Evolutionary conservation across 2,329 filamentous ascomycete genomes (phyloP).

Genomic region (Sclerotinia glacialis): DNA sequence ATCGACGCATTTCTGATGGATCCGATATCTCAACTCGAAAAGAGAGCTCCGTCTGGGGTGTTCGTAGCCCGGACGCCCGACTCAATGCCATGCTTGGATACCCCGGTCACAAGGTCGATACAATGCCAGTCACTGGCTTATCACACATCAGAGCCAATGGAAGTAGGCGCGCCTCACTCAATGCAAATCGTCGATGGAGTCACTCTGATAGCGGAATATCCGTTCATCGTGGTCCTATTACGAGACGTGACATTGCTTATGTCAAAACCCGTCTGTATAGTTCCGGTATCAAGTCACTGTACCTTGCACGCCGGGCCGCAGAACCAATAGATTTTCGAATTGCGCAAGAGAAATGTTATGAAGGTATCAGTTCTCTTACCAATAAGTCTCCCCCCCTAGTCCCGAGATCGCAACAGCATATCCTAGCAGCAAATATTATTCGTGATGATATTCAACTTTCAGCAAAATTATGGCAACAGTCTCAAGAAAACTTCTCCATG

Average conservation of each 20-base stretch:
- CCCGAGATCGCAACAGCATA: constrained; percentile 40
- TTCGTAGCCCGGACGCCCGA: constrained; percentile 35
- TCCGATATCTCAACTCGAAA: constrained; percentile 35
- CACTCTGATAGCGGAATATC: constrained; percentile 47
- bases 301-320: constrained; percentile 65
- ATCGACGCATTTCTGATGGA: constrained; percentile 31
- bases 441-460: constrained; percentile 48
- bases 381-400: constrained; percentile 25
- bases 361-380: constrained; percentile 32
- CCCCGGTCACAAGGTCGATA: constrained; percentile 39
- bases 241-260: constrained; percentile 75
- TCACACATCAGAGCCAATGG: constrained; percentile 41
- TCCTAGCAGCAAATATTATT: constrained; percentile 53
- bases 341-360: constrained; percentile 26
- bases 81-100: constrained; percentile 40
- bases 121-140: constrained; percentile 47
- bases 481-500: constrained; percentile 57
- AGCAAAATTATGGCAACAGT: constrained; percentile 50
- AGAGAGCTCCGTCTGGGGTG: constrained; percentile 30
- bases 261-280: constrained; percentile 72
- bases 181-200: constrained; percentile 48
- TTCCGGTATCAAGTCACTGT: constrained; percentile 85
- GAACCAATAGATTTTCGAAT: constrained; percentile 33
- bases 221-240: constrained; percentile 47
- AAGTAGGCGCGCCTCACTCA: constrained; percentile 29